Conservation (phyloP, 257 asterid species). For the Perilla frutescens region DNA sequence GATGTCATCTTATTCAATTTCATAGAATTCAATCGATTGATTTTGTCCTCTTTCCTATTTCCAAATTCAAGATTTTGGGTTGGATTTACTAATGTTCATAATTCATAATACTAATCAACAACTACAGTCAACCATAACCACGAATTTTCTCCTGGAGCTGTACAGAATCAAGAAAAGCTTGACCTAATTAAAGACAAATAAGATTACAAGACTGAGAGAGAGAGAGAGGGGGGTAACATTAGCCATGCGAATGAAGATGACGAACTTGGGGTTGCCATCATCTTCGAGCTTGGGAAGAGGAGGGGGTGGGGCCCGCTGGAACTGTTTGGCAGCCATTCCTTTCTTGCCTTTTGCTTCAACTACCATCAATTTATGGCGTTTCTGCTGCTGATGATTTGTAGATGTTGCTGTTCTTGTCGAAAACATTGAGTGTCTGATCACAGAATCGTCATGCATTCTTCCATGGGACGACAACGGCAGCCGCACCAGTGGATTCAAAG, state of each 20-base stretch:
- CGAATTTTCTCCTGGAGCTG: neutral
- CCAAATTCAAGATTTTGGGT: too few relatives aligned
- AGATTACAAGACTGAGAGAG: neutral
- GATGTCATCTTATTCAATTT: slow-evolving; percentile 11
- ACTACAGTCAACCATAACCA: neutral
- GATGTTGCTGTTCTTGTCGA: slow-evolving; percentile 39
- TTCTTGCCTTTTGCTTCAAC: slow-evolving; percentile 90
- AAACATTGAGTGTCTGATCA: slow-evolving; percentile 56
- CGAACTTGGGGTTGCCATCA: slow-evolving; percentile 96
- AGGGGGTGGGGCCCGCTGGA: slow-evolving; percentile 69
- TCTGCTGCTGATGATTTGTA: slow-evolving; percentile 26
- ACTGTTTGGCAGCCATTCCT: slow-evolving; percentile 85
- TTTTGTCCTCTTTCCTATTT: too few relatives aligned
- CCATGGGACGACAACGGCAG: slow-evolving; percentile 53
- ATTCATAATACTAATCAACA: neutral
- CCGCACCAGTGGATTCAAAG: slow-evolving; percentile 64
- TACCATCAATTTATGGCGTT: slow-evolving; percentile 36
- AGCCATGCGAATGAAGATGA: slow-evolving; percentile 92
- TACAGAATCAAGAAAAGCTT: neutral
- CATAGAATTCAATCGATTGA: neutral
- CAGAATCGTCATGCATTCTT: slow-evolving; percentile 47
- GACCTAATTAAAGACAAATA: neutral
- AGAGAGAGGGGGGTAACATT: slow-evolving; percentile 46
- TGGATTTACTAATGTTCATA: too few relatives aligned
- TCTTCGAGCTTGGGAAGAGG: slow-evolving; percentile 93